A percentile compares a stretch with the other conserved stretches of the same genome.
phyloP scores from a whole-genome alignment of 495 filamentous ascomycete genomes.

The Hyaloscypha bicolor region DNA sequence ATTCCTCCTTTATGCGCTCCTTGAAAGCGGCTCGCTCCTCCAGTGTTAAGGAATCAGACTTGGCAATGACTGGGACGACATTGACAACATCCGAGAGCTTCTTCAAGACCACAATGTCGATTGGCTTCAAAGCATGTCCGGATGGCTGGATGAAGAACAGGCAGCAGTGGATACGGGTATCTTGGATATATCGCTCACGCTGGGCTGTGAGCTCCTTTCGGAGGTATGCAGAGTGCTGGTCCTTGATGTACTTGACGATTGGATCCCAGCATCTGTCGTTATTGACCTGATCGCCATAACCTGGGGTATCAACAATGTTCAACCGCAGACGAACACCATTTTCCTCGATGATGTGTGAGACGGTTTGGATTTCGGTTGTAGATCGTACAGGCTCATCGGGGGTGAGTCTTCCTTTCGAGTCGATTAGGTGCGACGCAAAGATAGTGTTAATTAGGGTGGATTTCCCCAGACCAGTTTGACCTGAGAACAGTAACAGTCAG shows the following conservation, averaged over 20 bases:
- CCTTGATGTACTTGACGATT: conserved; percentile 99
- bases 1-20: conserved; percentile 99
- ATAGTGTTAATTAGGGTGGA: conserved; percentile 99
- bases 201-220: conserved; percentile 99
- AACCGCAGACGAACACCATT: conserved; percentile 96
- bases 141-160: conserved; percentile 99
- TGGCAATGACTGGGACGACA: conserved; percentile 98
- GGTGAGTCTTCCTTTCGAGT: conserved; percentile 91
- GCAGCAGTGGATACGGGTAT: conserved; percentile 99
- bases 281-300: conserved; percentile 98
- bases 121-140: conserved; percentile 95
- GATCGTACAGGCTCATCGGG: conserved; percentile 91
- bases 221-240: conserved; percentile 99
- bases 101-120: conserved; percentile 98
- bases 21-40: conserved; percentile 97
- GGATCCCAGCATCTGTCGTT: conserved; percentile 99
- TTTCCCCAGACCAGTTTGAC: conserved; percentile 98
- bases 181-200: conserved; percentile 98
- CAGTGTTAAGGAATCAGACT: conserved; percentile 93
- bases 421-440: conserved; percentile 99
- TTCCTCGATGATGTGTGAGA: conserved; percentile 98
- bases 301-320: conserved; percentile 97
- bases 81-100: conserved; percentile 99
- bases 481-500: conserved; percentile 52
- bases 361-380: conserved; percentile 97